These are phyloP conservation scores for Volvariella volvacea DNA, from an alignment of 1,284 basidiomycete genomes.

Conservation along the genomic window DNA sequence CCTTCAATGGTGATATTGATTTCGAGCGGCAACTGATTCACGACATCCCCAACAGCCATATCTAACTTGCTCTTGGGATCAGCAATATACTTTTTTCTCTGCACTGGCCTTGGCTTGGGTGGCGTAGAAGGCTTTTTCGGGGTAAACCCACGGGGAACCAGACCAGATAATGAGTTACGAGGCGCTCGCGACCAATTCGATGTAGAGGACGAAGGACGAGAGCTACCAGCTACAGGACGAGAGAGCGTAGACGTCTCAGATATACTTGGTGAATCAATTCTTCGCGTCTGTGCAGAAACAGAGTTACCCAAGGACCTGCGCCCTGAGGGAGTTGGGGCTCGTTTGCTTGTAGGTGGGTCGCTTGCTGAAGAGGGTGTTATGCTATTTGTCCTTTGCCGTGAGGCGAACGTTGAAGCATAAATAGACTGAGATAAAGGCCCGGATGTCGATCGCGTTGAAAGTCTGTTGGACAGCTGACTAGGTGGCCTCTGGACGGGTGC, in stretches of 20 bases:
- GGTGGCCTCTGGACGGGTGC: conserved; percentile 31
- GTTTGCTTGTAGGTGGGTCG: conserved; percentile 18
- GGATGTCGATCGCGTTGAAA: conserved; percentile 36
- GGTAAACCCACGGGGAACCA: conserved; percentile 32
- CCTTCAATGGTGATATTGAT: conserved; percentile 67
- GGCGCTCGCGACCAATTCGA: conserved; percentile 69
- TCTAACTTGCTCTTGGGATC: conserved; percentile 88
- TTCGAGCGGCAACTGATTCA: conserved; percentile 83
- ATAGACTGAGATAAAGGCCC: conserved; percentile 36
- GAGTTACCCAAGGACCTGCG: conserved; percentile 32
- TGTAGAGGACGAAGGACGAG: conserved; percentile 34
- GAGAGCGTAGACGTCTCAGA: conserved; percentile 47
- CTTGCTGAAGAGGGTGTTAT: conserved; percentile 36
- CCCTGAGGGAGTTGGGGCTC: conserved; percentile 25
- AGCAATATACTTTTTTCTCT: conserved; percentile 69
- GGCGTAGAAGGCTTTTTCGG: conserved; percentile 18
- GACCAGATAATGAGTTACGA: conserved; percentile 43
- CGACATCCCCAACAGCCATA: conserved; percentile 84
- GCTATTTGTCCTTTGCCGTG: conserved; percentile 72
- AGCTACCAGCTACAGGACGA: conserved; percentile 30
- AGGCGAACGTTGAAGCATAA: conserved; percentile 65
- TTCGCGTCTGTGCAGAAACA: conserved; percentile 23
- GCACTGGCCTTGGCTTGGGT: conserved; percentile 17
- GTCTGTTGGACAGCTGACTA: conserved; percentile 37
- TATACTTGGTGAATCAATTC: conserved; percentile 50